Percentiles rank a stretch among this genome's conserved stretches.
These are phyloP conservation scores for Gnaphalium uliginosum DNA, from an alignment of 129 eudicot genomes.

Conservation along the genomic window DNA sequence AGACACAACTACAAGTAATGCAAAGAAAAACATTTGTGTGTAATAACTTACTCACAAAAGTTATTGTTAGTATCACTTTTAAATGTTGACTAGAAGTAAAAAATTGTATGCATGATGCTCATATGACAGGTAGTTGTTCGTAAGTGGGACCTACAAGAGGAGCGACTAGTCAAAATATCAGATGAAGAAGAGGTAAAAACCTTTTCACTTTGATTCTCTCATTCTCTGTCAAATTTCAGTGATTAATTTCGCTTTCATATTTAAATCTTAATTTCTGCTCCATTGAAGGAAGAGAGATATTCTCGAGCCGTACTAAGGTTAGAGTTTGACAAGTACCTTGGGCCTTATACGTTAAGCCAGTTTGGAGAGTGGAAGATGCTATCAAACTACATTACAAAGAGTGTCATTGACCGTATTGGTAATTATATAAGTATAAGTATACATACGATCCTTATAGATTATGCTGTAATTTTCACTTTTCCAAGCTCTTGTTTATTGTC, in stretches of 20 bases:
- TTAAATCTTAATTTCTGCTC: slow-evolving; percentile 12
- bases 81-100: background rate
- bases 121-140: slow-evolving; percentile 61
- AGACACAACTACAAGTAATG: background rate
- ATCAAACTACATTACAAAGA: slow-evolving; percentile 76
- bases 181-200: slow-evolving; percentile 71
- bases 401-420: slow-evolving; percentile 69
- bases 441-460: background rate
- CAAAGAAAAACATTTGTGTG: background rate
- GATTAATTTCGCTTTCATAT: background rate
- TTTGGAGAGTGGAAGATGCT: slow-evolving; percentile 77
- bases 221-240: background rate
- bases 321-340: slow-evolving; percentile 85
- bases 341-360: slow-evolving; percentile 66
- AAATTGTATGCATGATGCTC: slow-evolving; percentile 12
- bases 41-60: background rate
- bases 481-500: background rate
- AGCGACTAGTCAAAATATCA: slow-evolving; percentile 59
- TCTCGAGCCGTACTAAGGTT: slow-evolving; percentile 61
- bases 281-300: slow-evolving; percentile 75
- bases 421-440: slow-evolving; percentile 13
- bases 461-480: background rate
- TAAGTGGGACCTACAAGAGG: slow-evolving; percentile 78
- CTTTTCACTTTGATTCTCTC: background rate
- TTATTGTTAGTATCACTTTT: background rate